Percentiles rank a stretch among this genome's conserved stretches.
Conservation (phyloP, 768 basidiomycete genomes). For the Psilocybe cyanescens region DNA sequence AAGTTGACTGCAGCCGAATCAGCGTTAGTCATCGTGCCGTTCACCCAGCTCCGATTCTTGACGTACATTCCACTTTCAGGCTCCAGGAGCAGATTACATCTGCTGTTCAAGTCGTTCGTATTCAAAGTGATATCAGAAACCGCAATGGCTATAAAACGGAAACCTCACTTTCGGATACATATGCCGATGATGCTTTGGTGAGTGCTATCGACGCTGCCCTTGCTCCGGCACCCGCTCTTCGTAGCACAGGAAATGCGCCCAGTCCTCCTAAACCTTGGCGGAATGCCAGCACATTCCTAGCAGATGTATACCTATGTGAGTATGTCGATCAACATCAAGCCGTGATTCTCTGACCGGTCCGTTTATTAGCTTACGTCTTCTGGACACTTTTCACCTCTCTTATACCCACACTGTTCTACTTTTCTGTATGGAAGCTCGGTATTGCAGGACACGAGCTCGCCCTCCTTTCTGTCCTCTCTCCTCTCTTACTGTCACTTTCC, state of each 20-base stretch:
- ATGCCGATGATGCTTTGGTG: conserved; percentile 2
- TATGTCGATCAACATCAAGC: conserved; percentile 8
- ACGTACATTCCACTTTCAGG: conserved; percentile 23
- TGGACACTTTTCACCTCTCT: conserved; percentile 86
- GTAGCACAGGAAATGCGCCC: background rate
- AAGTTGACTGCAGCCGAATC: conserved; percentile 7
- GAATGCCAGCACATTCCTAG: conserved; percentile 32
- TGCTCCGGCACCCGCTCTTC: background rate
- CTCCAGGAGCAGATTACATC: background rate
- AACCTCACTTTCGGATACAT: background rate
- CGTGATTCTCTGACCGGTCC: conserved; percentile 13
- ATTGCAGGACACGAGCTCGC: conserved; percentile 83
- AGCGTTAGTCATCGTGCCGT: conserved; percentile 14
- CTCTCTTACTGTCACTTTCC: conserved; percentile 56
- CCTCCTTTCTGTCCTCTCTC: conserved; percentile 72
- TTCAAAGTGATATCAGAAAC: conserved; percentile 9
- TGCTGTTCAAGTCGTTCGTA: conserved; percentile 7
- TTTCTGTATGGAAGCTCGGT: conserved; percentile 89
- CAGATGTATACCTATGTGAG: conserved; percentile 64
- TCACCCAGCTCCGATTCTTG: background rate
- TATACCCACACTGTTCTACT: conserved; percentile 85
- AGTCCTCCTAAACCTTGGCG: conserved; percentile 1
- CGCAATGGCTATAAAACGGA: conserved; percentile 8
- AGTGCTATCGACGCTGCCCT: conserved; percentile 13
- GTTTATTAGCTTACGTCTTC: conserved; percentile 67